Conservation (phyloP, 2,329 filamentous ascomycete species). For the Chrysoporthe austroafricana region DNA sequence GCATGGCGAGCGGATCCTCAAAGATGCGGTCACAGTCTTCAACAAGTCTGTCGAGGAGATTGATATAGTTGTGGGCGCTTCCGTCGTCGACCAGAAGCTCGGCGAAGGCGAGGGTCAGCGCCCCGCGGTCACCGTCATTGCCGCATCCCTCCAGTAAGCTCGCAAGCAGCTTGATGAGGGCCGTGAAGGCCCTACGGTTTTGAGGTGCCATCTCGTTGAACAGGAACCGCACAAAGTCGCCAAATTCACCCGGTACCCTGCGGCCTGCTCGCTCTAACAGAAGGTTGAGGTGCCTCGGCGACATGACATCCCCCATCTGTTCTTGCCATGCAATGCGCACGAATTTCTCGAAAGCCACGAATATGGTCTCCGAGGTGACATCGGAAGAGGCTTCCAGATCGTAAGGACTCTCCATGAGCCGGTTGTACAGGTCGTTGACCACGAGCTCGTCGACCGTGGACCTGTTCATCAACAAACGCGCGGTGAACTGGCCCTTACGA, state of each 20-base stretch:
- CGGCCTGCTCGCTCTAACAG: conserved; percentile 72
- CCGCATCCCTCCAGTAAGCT: conserved; percentile 87
- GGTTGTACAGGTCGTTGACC: conserved; percentile 90
- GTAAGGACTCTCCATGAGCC: conserved; percentile 79
- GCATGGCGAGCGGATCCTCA: conserved; percentile 56
- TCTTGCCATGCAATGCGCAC: conserved; percentile 85
- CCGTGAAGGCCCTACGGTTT: conserved; percentile 77
- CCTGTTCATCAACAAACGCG: conserved; percentile 73
- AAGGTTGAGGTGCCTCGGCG: conserved; percentile 69
- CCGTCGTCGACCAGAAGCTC: conserved; percentile 82
- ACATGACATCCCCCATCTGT: conserved; percentile 83
- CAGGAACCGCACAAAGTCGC: conserved; percentile 67
- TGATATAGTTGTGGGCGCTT: conserved; percentile 81
- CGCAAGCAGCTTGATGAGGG: conserved; percentile 82
- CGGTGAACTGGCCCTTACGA: conserved; percentile 85
- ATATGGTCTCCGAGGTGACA: conserved; percentile 79
- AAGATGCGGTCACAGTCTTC: conserved; percentile 91
- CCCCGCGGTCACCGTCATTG: conserved; percentile 88
- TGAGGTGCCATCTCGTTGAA: conserved; percentile 71
- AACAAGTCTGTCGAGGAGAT: conserved; percentile 83
- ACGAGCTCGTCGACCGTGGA: conserved; percentile 73
- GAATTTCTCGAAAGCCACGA: conserved; percentile 93
- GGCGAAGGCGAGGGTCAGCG: conserved; percentile 84
- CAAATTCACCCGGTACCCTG: conserved; percentile 73
- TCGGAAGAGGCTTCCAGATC: conserved; percentile 78